phyloP scores from a whole-genome alignment of 176 grass and related monocot genomes.

The Ampelocalamus luodianensis region DNA sequence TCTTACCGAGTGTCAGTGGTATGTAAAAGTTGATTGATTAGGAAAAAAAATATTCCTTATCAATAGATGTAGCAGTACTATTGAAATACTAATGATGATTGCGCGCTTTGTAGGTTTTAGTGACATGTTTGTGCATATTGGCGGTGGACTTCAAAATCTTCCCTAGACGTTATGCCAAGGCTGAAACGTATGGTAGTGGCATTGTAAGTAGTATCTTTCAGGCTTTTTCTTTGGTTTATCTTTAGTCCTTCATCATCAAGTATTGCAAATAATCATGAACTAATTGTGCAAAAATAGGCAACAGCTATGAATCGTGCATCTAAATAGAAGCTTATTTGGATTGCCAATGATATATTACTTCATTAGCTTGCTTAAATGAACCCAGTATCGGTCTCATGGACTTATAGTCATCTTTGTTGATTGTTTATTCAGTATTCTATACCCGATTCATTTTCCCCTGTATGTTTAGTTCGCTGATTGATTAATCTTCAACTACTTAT shows the following conservation, averaged over 20 bases:
- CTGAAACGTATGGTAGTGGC: conserved; percentile 90
- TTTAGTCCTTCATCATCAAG: conserved; percentile 10
- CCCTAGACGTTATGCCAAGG: conserved; percentile 85
- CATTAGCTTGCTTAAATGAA: conserved; percentile 29
- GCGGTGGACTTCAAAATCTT: conserved; percentile 94
- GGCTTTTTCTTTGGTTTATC: background rate
- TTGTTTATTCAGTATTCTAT: background rate
- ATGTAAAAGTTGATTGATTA: conserved; percentile 34
- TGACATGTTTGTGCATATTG: conserved; percentile 98
- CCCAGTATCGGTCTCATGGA: background rate
- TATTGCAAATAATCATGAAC: conserved; percentile 25
- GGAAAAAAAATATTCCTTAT: conserved; percentile 10
- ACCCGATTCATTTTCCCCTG: background rate
- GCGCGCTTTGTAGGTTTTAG: conserved; percentile 58
- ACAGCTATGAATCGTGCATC: background rate
- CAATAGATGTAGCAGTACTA: conserved; percentile 17
- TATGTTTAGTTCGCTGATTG: background rate
- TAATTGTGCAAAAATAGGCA: background rate
- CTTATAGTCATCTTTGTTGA: no score
- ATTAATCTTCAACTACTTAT: background rate
- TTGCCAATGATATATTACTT: conserved; percentile 22
- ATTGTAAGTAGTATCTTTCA: conserved; percentile 63
- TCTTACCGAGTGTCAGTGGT: conserved; percentile 95
- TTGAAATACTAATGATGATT: conserved; percentile 21
- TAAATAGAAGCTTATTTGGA: background rate